These are phyloP conservation scores for Clarireedia sp. DNA, from an alignment of 2,329 filamentous ascomycete species.

Conservation along the genomic window DNA sequence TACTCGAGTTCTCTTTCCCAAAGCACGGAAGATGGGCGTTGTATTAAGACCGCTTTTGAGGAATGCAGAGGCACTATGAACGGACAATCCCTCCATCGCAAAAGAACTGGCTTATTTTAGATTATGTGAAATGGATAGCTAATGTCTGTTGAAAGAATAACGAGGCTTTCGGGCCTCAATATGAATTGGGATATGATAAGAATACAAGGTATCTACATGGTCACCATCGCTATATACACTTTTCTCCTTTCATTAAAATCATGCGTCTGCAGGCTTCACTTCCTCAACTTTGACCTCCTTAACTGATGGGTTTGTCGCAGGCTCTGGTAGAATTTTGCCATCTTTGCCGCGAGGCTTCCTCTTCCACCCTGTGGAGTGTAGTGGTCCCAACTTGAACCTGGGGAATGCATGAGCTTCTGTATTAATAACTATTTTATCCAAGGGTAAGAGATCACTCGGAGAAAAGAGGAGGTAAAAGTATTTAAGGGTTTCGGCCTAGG, in stretches of 20 bases:
- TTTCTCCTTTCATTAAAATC: neutral
- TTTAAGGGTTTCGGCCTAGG: constrained; percentile 86
- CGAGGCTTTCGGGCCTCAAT: too few species aligned
- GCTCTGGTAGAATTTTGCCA: constrained; percentile 27
- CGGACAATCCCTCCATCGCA: too few species aligned
- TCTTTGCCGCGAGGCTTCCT: constrained; percentile 50
- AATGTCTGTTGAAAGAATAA: too few species aligned
- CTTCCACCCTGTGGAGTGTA: constrained; percentile 77
- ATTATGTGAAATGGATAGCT: too few species aligned
- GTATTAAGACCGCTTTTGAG: too few species aligned
- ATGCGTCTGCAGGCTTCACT: constrained; percentile 6
- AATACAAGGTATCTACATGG: constrained; percentile 8
- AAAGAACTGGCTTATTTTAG: too few species aligned
- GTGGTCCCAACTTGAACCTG: constrained; percentile 68
- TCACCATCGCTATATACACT: constrained; percentile 13
- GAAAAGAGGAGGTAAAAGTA: constrained; percentile 96
- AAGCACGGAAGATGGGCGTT: too few species aligned
- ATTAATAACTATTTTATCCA: constrained; percentile 86
- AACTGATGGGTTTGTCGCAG: constrained; percentile 10
- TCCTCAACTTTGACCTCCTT: constrained; percentile 15
- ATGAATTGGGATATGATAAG: constrained; percentile 1
- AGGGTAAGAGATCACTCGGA: constrained; percentile 68
- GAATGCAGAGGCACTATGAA: too few species aligned
- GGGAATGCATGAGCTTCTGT: constrained; percentile 92
- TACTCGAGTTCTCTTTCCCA: too few species aligned